Evolutionary conservation across 106 monocot species (phyloP).

Genomic region (Narthecium ossifragum): DNA sequence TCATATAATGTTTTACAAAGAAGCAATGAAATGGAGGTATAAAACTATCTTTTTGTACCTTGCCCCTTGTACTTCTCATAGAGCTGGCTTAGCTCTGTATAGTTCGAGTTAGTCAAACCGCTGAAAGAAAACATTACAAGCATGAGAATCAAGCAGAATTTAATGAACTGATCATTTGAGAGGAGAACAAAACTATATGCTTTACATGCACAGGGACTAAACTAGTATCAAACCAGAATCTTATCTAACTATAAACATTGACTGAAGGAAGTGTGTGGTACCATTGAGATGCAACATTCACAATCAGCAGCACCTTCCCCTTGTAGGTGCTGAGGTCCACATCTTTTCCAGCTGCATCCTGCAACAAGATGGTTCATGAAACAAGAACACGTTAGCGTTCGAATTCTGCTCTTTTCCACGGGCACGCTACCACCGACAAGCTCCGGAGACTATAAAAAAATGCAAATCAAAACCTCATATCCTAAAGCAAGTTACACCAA

Average conservation of each 20-base stretch:
- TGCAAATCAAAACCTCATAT: too few relatives aligned
- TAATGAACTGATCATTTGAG: too few relatives aligned
- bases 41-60: too few relatives aligned
- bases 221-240: too few relatives aligned
- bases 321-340: constrained; percentile 86
- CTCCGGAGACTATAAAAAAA: too few relatives aligned
- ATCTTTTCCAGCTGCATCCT: constrained; percentile 96
- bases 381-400: background rate
- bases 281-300: constrained; percentile 99
- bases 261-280: constrained; percentile 5
- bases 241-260: background rate
- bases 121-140: constrained; percentile 24
- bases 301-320: constrained; percentile 78
- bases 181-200: too few relatives aligned
- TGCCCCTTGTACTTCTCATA: constrained; percentile 95
- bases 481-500: too few relatives aligned
- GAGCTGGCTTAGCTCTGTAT: constrained; percentile 84
- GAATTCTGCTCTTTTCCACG: too few relatives aligned
- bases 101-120: constrained; percentile 90
- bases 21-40: too few relatives aligned
- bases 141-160: background rate
- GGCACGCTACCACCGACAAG: too few relatives aligned
- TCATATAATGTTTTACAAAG: too few relatives aligned
- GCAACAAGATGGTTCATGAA: constrained; percentile 1
- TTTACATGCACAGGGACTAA: too few relatives aligned